Evolutionary conservation across 2,329 filamentous ascomycete genomes (phyloP).

Genomic region (Colletotrichum graminicola): DNA sequence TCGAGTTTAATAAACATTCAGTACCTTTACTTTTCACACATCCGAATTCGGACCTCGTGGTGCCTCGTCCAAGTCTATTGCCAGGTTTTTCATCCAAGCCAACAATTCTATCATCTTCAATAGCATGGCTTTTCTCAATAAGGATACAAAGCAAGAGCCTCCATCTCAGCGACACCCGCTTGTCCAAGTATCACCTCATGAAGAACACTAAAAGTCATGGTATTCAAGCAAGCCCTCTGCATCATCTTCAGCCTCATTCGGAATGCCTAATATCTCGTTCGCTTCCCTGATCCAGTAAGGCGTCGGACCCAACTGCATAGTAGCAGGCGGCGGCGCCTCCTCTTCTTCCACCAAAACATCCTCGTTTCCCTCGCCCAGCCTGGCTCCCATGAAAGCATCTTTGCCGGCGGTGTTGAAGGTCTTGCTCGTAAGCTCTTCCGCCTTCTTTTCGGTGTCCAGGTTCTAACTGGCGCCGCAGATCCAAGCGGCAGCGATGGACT

Average conservation of each 20-base stretch:
- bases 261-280: constrained; percentile 17
- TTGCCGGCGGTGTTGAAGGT: not conserved
- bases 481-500: constrained; percentile 8
- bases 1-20: not conserved
- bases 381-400: constrained; percentile 27
- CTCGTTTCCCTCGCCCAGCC: not conserved
- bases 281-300: constrained; percentile 25
- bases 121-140: not conserved
- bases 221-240: not conserved
- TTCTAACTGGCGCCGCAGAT: constrained; percentile 27
- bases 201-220: not conserved
- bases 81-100: not conserved
- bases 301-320: not conserved
- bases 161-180: not conserved
- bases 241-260: not conserved
- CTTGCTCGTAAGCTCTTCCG: not conserved
- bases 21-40: not conserved
- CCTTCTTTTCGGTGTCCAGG: constrained; percentile 5
- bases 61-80: not conserved
- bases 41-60: not conserved
- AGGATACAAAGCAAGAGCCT: not conserved
- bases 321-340: not conserved
- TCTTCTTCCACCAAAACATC: not conserved
- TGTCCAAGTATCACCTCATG: not conserved
- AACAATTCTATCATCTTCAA: not conserved